Conservation (phyloP, 768 basidiomycete genomes). For the Suillus plorans region DNA sequence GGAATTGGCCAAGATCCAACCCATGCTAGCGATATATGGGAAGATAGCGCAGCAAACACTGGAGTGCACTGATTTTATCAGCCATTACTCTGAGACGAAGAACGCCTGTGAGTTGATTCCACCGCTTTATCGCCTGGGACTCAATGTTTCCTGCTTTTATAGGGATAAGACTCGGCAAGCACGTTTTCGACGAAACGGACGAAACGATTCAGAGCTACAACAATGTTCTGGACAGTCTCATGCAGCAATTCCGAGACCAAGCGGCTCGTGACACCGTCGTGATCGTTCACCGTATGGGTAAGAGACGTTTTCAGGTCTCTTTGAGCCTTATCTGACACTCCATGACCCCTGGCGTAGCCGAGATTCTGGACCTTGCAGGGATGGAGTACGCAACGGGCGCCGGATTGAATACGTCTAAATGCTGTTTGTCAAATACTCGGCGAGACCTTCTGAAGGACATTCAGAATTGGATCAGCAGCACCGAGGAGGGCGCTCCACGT, state of each 20-base stretch:
- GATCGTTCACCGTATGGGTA: background rate
- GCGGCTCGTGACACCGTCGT: background rate
- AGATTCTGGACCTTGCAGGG: no score
- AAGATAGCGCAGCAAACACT: slow-evolving; percentile 15
- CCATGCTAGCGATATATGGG: background rate
- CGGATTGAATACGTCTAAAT: no score
- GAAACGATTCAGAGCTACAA: background rate
- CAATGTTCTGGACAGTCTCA: background rate
- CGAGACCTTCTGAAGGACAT: no score
- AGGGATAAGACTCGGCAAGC: slow-evolving; percentile 4
- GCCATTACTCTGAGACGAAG: slow-evolving; percentile 24
- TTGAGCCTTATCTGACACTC: background rate
- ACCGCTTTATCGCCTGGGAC: background rate
- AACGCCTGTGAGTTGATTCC: slow-evolving; percentile 17
- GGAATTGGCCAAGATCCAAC: background rate
- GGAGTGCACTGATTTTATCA: slow-evolving; percentile 29
- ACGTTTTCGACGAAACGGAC: background rate
- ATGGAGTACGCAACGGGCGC: no score
- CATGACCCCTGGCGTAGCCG: background rate
- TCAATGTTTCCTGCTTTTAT: background rate
- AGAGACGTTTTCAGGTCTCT: background rate
- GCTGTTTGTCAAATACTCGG: no score
- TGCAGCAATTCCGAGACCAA: slow-evolving; percentile 5
- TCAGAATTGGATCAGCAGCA: no score
- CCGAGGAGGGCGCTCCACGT: background rate